Conservation (phyloP, 1,284 basidiomycete genomes). For the Cutaneotrichosporon sp. region DNA sequence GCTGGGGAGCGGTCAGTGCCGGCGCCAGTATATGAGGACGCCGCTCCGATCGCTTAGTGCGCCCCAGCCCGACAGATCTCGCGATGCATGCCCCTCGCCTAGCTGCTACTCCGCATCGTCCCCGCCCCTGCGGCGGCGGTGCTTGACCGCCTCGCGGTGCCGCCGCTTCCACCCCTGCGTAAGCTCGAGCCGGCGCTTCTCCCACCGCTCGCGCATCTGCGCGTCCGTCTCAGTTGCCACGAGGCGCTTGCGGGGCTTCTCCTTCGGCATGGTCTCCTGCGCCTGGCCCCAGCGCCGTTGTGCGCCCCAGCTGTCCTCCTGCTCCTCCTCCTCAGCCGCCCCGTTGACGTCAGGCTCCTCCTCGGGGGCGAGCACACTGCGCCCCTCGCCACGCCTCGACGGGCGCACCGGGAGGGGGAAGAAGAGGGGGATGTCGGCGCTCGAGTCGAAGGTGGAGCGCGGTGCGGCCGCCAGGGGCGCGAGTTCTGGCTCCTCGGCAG, state of each 20-base stretch:
- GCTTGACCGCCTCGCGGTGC: conserved; percentile 73
- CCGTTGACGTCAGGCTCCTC: conserved; percentile 7
- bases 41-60: no score
- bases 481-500: conserved; percentile 15
- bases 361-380: conserved; percentile 18
- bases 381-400: conserved; percentile 27
- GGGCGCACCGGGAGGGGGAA: conserved; percentile 32
- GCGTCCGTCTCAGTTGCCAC: conserved; percentile 39
- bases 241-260: conserved; percentile 24
- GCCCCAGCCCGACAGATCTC: neutral
- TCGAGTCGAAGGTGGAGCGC: conserved; percentile 39
- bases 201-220: conserved; percentile 70
- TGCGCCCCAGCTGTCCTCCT: conserved; percentile 15
- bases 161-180: conserved; percentile 78
- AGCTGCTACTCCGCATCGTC: conserved; percentile 40
- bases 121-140: conserved; percentile 62
- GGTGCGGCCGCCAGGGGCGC: conserved; percentile 17
- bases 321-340: conserved; percentile 12
- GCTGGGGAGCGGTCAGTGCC: no score
- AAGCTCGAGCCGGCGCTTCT: conserved; percentile 66
- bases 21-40: no score
- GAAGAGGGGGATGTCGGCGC: conserved; percentile 44
- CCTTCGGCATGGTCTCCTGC: neutral
- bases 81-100: neutral
- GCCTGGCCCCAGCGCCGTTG: neutral